Conservation (phyloP, 257 asterid genomes). For the Plantago major region DNA sequence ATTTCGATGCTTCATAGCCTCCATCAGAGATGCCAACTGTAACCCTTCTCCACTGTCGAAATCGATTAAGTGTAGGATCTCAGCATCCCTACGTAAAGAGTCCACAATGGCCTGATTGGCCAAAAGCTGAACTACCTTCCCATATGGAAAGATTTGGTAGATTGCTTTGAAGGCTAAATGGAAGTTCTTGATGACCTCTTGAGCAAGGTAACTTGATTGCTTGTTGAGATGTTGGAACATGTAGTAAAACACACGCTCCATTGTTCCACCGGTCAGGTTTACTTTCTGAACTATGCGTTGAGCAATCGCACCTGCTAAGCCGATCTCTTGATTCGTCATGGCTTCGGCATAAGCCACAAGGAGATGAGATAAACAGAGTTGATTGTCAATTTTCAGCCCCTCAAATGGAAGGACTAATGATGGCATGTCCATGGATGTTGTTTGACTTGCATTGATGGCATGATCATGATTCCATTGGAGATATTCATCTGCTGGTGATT, state of each 20-base stretch:
- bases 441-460: slow-evolving; percentile 10
- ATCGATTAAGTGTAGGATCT: slow-evolving; percentile 31
- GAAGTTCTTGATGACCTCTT: slow-evolving; percentile 35
- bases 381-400: slow-evolving; percentile 27
- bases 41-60: slow-evolving; percentile 48
- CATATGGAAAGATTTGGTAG: slow-evolving; percentile 36
- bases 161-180: slow-evolving; percentile 36
- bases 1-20: slow-evolving; percentile 18
- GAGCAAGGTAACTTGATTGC: slow-evolving; percentile 29
- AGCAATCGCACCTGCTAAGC: slow-evolving; percentile 25
- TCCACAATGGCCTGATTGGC: slow-evolving; percentile 38
- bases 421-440: slow-evolving; percentile 17
- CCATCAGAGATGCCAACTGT: slow-evolving; percentile 44
- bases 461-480: slow-evolving; percentile 14
- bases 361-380: slow-evolving; percentile 31
- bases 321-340: slow-evolving; percentile 27
- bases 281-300: slow-evolving; percentile 32
- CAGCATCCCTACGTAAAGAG: slow-evolving; percentile 28
- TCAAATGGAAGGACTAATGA: slow-evolving; percentile 28
- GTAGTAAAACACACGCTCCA: slow-evolving; percentile 32
- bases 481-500: not conserved
- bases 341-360: slow-evolving; percentile 42
- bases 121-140: slow-evolving; percentile 42
- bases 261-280: slow-evolving; percentile 30
- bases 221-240: slow-evolving; percentile 30